Evolutionary conservation across 306 rosid genomes (phyloP).

Genomic region (Malus orientalis): DNA sequence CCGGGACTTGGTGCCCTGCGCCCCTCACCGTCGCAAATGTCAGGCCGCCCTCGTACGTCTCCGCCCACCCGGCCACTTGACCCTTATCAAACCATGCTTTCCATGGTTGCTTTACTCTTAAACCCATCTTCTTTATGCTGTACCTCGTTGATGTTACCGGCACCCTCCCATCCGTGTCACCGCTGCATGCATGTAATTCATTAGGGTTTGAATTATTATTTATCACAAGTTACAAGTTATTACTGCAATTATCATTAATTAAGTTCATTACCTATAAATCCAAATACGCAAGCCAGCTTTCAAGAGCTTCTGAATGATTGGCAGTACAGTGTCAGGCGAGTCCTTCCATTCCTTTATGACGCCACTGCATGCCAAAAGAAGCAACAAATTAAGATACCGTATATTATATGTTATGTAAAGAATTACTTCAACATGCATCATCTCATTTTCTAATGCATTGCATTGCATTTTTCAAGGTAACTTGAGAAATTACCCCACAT

Average conservation of each 20-base stretch:
- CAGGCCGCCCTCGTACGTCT: constrained; percentile 44
- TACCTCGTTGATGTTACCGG: constrained; percentile 58
- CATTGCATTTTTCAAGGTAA: no score
- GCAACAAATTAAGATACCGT: neutral
- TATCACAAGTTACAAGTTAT: neutral
- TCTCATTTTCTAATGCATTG: no score
- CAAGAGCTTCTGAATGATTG: constrained; percentile 34
- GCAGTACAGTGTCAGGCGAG: constrained; percentile 37
- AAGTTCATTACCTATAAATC: constrained; percentile 42
- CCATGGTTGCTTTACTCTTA: constrained; percentile 38
- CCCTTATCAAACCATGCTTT: constrained; percentile 45
- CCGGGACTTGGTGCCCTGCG: constrained; percentile 73
- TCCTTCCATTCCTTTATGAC: constrained; percentile 46
- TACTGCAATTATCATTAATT: neutral
- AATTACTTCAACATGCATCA: no score
- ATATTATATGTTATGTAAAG: no score
- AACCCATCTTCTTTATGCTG: constrained; percentile 41
- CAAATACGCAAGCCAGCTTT: constrained; percentile 57
- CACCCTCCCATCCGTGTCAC: constrained; percentile 63
- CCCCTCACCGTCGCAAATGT: constrained; percentile 58
- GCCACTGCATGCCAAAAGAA: constrained; percentile 12
- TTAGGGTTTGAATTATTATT: no score
- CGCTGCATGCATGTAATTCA: constrained; percentile 27
- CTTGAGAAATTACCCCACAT: no score
- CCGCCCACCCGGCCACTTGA: constrained; percentile 60